Evolutionary conservation across 1,139 yeast genomes (phyloP).

Genomic region (Yamadazyma atmosphaerica): DNA sequence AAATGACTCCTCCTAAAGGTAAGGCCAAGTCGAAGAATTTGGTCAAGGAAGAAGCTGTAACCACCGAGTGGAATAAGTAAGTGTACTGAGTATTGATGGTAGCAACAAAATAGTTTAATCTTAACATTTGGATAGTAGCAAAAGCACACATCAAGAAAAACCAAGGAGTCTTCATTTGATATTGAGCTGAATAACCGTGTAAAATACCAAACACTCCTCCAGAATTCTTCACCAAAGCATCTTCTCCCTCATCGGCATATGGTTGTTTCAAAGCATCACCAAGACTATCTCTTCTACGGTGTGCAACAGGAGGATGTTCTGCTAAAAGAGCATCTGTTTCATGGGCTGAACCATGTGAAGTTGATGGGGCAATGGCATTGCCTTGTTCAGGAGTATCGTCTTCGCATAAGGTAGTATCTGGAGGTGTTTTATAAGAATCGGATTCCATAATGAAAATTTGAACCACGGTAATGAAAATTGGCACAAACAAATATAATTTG

Average conservation of each 20-base stretch:
- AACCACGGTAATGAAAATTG: slow-evolving; percentile 38
- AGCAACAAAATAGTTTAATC: slow-evolving; percentile 48
- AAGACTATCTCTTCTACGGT: slow-evolving; percentile 39
- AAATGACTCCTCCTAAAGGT: slow-evolving; percentile 46
- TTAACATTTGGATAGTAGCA: slow-evolving; percentile 44
- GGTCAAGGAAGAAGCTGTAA: slow-evolving; percentile 31
- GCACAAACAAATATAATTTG: slow-evolving; percentile 37
- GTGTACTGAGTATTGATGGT: slow-evolving; percentile 46
- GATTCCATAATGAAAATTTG: slow-evolving; percentile 44
- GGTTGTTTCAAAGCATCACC: slow-evolving; percentile 50
- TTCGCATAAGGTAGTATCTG: slow-evolving; percentile 29
- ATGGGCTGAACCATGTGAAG: slow-evolving; percentile 4
- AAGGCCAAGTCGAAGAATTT: slow-evolving; percentile 44
- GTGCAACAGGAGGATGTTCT: slow-evolving; percentile 3
- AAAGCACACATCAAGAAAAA: slow-evolving; percentile 40
- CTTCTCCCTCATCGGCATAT: slow-evolving; percentile 43
- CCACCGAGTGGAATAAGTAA: slow-evolving; percentile 33
- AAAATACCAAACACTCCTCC: slow-evolving; percentile 46
- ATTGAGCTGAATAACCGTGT: slow-evolving; percentile 44
- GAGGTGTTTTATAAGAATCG: slow-evolving; percentile 40
- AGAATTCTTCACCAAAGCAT: slow-evolving; percentile 29
- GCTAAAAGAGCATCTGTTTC: slow-evolving; percentile 26
- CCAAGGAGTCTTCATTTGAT: slow-evolving; percentile 45
- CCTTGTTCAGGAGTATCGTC: slow-evolving; percentile 20
- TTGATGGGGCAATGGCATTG: not conserved